Base-by-base conservation (phyloP, 1,284 basidiomycete genomes). In the Vanrija sp. region DNA sequence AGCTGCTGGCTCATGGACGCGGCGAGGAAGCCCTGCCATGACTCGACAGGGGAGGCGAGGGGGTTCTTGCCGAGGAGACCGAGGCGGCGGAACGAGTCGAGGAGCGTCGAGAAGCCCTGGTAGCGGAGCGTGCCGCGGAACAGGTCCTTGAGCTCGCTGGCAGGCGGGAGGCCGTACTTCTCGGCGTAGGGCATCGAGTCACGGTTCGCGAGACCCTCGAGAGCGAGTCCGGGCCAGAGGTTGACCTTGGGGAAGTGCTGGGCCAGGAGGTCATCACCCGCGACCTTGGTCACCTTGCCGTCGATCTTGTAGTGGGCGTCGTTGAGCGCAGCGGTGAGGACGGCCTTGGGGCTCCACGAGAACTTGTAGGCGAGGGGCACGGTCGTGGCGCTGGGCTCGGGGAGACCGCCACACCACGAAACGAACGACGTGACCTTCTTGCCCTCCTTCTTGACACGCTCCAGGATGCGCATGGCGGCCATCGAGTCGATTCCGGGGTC, bases 401-500 rank as follows among this genome's bases (percentile, higher is more conserved):
- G 94, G 14, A 98, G 78, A 1, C 93, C 94, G 14, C 94, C 93
- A 60, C 93, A 98, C 80, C 95, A 96, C 0, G 90, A 94, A 1
- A 85, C 85, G 74, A 96, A 97, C 0, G 88, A 88, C 0, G 82
- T 75, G 18, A 93, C 80, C 3, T 79, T 76, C 67, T 86, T 85
- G 14, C 80, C 79, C 61, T 86, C 77, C 1, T 78, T 74, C 42
- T 83, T 79, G 2, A 89, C 71, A 46, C 79, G 76, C 50, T 81
- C 78, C 31, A 94, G 78, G 31, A 96, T 79, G 3, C 86, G 83
- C 69, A 93, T 83, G 0, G 93, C 92, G 19, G 89, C 91, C 71
- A 75, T 75, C 14, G 96, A 93, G 75, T 98, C 94, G 60, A 97
- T 88, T n/a, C 93, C 93, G 0, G 93, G 93, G 73, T 97, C 94